A percentile compares a stretch with the other conserved stretches of the same genome.
These are phyloP conservation scores for Aspergillus sojae DNA, from an alignment of 2,329 filamentous ascomycete genomes.

Conservation along the genomic window DNA sequence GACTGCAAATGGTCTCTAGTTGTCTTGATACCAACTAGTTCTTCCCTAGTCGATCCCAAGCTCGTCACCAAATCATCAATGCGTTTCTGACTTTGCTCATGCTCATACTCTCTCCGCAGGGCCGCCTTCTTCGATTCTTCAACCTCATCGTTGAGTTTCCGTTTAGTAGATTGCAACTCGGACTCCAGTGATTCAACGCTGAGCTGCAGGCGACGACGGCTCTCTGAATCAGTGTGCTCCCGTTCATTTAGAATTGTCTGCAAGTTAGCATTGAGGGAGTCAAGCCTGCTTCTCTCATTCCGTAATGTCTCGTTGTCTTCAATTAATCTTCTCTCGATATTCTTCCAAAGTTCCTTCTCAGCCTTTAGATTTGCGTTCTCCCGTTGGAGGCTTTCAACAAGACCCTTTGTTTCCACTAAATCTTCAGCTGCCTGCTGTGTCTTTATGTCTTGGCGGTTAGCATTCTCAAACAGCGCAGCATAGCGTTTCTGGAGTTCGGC, in stretches of 20 bases:
- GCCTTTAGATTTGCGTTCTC: constrained; percentile 93
- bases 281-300: constrained; percentile 82
- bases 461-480: constrained; percentile 74
- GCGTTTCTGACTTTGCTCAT: constrained; percentile 82
- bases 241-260: constrained; percentile 92
- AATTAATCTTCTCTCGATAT: constrained; percentile 82
- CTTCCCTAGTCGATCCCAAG: constrained; percentile 79
- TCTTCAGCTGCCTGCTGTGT: constrained; percentile 94
- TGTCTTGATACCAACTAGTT: constrained; percentile 83
- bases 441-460: constrained; percentile 85
- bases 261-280: constrained; percentile 77
- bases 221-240: constrained; percentile 80
- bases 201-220: constrained; percentile 74
- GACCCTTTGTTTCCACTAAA: constrained; percentile 78
- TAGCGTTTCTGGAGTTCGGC: constrained; percentile 81
- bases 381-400: constrained; percentile 83
- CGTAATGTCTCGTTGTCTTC: constrained; percentile 85
- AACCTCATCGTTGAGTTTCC: constrained; percentile 78
- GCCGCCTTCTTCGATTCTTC: constrained; percentile 83
- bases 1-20: constrained; percentile 85
- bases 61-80: constrained; percentile 88
- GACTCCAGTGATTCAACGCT: constrained; percentile 78
- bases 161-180: constrained; percentile 76
- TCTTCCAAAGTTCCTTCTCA: constrained; percentile 92
- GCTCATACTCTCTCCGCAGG: constrained; percentile 86